Evolutionary conservation across 768 basidiomycete species (phyloP).

Genomic region (Mycena amicta): DNA sequence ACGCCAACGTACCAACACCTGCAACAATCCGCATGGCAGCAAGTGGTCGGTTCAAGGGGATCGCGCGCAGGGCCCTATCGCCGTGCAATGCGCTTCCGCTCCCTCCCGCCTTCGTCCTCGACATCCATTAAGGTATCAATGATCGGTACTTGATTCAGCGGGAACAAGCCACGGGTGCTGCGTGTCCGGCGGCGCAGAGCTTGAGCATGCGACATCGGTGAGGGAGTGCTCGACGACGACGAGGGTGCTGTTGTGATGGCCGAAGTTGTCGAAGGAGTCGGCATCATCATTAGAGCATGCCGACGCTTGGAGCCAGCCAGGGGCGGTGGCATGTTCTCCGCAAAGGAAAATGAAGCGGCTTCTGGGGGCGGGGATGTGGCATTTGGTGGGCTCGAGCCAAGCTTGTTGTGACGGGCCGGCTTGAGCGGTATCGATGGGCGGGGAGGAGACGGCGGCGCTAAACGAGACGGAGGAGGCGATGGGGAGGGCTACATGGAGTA

Average conservation of each 20-base stretch:
- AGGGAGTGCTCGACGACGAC: slow-evolving; percentile 33
- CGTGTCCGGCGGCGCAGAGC: slow-evolving; percentile 55
- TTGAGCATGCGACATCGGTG: slow-evolving; percentile 15
- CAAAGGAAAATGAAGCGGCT: slow-evolving; percentile 31
- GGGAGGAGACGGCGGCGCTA: slow-evolving; percentile 15
- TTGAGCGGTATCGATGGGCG: slow-evolving; percentile 20
- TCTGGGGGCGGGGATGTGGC: slow-evolving; percentile 25
- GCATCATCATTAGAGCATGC: slow-evolving; percentile 79
- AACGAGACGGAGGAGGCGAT: slow-evolving; percentile 28
- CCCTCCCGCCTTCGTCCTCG: slow-evolving; percentile 72
- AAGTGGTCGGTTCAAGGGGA: not conserved
- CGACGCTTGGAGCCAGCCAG: slow-evolving; percentile 70
- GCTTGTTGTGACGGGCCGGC: slow-evolving; percentile 6
- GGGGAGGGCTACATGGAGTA: slow-evolving; percentile 30
- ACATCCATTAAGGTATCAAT: slow-evolving; percentile 62
- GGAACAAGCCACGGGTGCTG: slow-evolving; percentile 42
- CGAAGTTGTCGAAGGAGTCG: slow-evolving; percentile 51
- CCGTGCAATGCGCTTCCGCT: slow-evolving; percentile 73
- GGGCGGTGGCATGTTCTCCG: slow-evolving; percentile 44
- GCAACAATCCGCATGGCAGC: not conserved
- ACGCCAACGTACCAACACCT: not conserved
- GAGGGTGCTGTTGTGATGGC: slow-evolving; percentile 40
- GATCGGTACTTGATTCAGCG: slow-evolving; percentile 46
- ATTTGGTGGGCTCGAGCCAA: slow-evolving; percentile 13
- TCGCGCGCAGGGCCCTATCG: slow-evolving; percentile 37